Base-by-base conservation (phyloP, 192 early-diverging fungal species). In the Backusella tuberculispora region DNA sequence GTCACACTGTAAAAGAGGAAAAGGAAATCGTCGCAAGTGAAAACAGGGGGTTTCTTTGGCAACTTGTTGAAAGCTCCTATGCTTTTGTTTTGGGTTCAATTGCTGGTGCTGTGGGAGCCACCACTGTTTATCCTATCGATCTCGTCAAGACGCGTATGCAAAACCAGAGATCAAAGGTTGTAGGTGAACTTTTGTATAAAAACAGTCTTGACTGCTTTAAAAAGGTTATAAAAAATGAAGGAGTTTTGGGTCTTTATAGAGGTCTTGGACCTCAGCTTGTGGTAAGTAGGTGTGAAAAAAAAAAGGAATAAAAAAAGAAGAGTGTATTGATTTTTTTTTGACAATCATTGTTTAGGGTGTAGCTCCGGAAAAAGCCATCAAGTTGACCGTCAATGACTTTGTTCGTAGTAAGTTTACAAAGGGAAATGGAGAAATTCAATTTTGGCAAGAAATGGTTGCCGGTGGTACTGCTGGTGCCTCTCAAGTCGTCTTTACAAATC, bases 61-160 rank as follows among this genome's bases (percentile, higher is more conserved):
- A 74, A 19, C 17, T 83, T 6, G 37, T 79, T 3, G 81, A 76
- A 10, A 79, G 74, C 50, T 72, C 72, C 4, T 85, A 78, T 81
- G 81, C 86, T 56, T 89, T 97, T 86, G 77, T 84, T 13, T 84
- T 97, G 34, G 97, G 95, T 46, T 89, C 95, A 4, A 88, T 98
- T 78, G 94, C 93, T 74, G 97, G 97, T 78, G 94, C 95, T 37
- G 90, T 98, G 50, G 97, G 97, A 53, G 97, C 97, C 4, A 93
- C 95, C 5, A 90, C 90, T 65, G 96, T 99, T 29, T 99, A 97
- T 82, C 97, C 97, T 34, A 97, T 99, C 69, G 97, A 99, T 87
- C 81, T 99, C 69, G 96, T 97, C 78, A 99, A 99, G 84, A 99
- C 97, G 5, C 90, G 97, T 71, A 98, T 99, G 96, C 97, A 99